These are phyloP conservation scores for Boletus huronensis DNA, from an alignment of 768 basidiomycete species.

Conservation along the genomic window DNA sequence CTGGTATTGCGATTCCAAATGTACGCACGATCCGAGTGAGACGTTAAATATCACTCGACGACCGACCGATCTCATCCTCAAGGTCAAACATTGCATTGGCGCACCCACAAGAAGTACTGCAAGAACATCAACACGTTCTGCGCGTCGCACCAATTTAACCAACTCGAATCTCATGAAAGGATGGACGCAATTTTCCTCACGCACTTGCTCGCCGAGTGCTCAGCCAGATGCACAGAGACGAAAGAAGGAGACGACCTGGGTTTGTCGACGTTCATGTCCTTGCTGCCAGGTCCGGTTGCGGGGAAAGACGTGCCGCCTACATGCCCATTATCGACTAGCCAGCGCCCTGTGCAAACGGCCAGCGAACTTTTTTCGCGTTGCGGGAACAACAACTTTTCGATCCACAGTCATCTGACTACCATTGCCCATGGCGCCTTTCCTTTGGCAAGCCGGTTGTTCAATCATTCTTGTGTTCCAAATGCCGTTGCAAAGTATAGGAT, in stretches of 20 bases:
- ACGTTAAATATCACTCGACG: slow-evolving; percentile 6
- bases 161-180: slow-evolving; percentile 50
- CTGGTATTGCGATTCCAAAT: slow-evolving; percentile 68
- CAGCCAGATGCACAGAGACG: slow-evolving; percentile 8
- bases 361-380: slow-evolving; percentile 53
- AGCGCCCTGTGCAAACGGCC: slow-evolving; percentile 19
- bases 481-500: slow-evolving; percentile 61
- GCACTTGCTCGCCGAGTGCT: slow-evolving; percentile 49
- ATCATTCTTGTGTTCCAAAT: slow-evolving; percentile 79
- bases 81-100: slow-evolving; percentile 76
- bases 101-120: slow-evolving; percentile 66
- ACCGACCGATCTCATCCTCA: slow-evolving; percentile 5
- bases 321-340: slow-evolving; percentile 31
- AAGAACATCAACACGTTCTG: slow-evolving; percentile 47
- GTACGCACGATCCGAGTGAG: slow-evolving; percentile 38
- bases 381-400: slow-evolving; percentile 77
- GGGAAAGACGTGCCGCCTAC: slow-evolving; percentile 27
- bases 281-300: slow-evolving; percentile 42
- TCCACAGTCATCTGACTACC: slow-evolving; percentile 69
- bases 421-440: slow-evolving; percentile 77
- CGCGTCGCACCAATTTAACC: slow-evolving; percentile 44
- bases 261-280: slow-evolving; percentile 38
- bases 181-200: slow-evolving; percentile 64
- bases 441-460: slow-evolving; percentile 73
- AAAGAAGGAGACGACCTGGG: slow-evolving; percentile 19